Percentiles rank a stretch among this genome's conserved stretches.
These are phyloP conservation scores for Aciculosporium take DNA, from an alignment of 2,329 filamentous ascomycete species.

Conservation along the genomic window DNA sequence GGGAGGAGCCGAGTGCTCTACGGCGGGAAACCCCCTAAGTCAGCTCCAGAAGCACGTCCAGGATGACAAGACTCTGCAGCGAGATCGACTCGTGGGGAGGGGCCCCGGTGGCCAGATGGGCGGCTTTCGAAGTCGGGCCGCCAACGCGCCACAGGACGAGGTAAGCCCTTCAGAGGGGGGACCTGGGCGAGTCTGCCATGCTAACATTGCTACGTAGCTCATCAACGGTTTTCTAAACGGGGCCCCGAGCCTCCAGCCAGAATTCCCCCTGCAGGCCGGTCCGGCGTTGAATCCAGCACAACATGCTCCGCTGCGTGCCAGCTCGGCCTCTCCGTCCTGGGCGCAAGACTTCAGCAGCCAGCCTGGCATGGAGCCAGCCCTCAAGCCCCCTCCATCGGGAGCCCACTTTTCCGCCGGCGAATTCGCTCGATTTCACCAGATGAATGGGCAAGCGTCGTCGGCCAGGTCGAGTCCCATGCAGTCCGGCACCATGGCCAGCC, in stretches of 20 bases:
- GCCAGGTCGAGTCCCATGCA: constrained; percentile 46
- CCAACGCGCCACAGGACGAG: constrained; percentile 60
- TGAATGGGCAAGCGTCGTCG: constrained; percentile 40
- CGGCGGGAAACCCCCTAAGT: constrained; percentile 85
- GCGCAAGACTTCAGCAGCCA: constrained; percentile 41
- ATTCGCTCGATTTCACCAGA: constrained; percentile 74
- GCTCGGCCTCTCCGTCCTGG: constrained; percentile 40
- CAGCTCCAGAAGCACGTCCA: constrained; percentile 97
- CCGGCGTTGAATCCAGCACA: constrained; percentile 36
- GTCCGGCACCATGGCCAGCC: constrained; percentile 29
- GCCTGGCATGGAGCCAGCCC: constrained; percentile 57
- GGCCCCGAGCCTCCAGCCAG: constrained; percentile 42
- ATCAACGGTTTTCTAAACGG: constrained; percentile 89
- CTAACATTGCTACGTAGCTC: constrained; percentile 42
- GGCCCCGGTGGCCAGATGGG: constrained; percentile 57
- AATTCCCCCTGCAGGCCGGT: constrained; percentile 36
- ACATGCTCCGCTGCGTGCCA: constrained; percentile 36
- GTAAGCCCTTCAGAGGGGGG: too few species aligned
- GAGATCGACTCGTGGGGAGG: constrained; percentile 71
- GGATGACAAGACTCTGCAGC: constrained; percentile 87
- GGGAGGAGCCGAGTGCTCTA: constrained; percentile 90
- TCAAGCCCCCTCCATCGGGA: constrained; percentile 41
- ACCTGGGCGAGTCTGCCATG: neutral
- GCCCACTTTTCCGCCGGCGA: constrained; percentile 66
- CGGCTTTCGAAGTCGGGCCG: constrained; percentile 60